phyloP scores from a whole-genome alignment of 192 early-diverging fungal species.

The Podila epicladia region DNA sequence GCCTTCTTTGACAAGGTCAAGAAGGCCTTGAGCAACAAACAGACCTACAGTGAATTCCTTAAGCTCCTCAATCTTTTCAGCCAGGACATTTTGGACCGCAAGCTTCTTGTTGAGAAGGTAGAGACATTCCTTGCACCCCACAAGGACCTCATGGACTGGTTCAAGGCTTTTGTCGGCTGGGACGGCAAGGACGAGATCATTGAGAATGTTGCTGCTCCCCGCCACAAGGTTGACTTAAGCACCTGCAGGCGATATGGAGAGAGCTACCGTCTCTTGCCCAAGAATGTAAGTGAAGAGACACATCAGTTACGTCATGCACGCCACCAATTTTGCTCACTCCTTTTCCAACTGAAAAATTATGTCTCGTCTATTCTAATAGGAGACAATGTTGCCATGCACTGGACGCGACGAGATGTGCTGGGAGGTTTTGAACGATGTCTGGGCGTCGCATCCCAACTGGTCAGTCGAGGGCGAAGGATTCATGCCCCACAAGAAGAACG shows the following conservation, averaged over 20 bases:
- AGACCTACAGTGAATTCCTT: constrained; percentile 94
- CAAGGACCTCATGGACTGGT: constrained; percentile 93
- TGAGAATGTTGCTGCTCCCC: constrained; percentile 69
- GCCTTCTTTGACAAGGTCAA: constrained; percentile 96
- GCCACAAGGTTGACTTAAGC: constrained; percentile 70
- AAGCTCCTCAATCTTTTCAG: constrained; percentile 95
- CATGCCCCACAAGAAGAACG: constrained; percentile 90
- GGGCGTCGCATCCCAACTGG: constrained; percentile 94
- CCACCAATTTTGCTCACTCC: too few species aligned
- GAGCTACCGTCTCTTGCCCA: constrained; percentile 77
- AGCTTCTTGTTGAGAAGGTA: constrained; percentile 85
- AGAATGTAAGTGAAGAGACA: constrained; percentile 56
- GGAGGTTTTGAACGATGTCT: constrained; percentile 97
- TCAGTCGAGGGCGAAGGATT: constrained; percentile 92
- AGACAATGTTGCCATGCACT: constrained; percentile 74
- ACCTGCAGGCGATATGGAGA: constrained; percentile 72
- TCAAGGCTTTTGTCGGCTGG: constrained; percentile 88
- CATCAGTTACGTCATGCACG: neutral
- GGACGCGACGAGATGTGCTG: constrained; percentile 92
- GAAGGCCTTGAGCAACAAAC: constrained; percentile 85
- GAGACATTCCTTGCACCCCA: constrained; percentile 85
- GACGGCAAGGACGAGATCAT: constrained; percentile 76
- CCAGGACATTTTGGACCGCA: constrained; percentile 91
- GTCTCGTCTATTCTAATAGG: constrained; percentile 29
- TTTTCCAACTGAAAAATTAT: neutral